Evolutionary conservation across 2,329 filamentous ascomycete species (phyloP).

Genomic region (Amphichorda felina): DNA sequence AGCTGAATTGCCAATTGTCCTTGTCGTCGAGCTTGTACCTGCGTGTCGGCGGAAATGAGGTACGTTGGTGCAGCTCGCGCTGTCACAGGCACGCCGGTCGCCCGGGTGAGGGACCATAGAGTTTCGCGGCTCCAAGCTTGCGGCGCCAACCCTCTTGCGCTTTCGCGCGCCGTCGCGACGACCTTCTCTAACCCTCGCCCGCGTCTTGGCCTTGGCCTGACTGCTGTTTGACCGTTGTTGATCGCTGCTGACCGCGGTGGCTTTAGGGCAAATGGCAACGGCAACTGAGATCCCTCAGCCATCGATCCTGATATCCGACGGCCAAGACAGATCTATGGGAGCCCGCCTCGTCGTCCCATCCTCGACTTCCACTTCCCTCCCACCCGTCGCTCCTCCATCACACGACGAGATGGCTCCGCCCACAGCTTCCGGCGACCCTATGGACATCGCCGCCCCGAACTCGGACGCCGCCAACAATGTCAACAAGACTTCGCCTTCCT

Average conservation of each 20-base stretch:
- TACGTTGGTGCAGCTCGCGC: too few relatives aligned
- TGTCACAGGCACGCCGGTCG: neutral
- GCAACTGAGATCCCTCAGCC: neutral
- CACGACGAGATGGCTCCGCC: neutral
- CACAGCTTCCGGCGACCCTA: conserved; percentile 13
- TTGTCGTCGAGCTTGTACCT: too few relatives aligned
- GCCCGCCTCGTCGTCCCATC: neutral
- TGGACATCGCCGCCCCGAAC: conserved; percentile 46
- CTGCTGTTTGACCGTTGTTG: too few relatives aligned
- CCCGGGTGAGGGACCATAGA: too few relatives aligned
- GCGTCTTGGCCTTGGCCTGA: too few relatives aligned
- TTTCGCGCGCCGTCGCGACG: too few relatives aligned
- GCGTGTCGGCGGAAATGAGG: too few relatives aligned
- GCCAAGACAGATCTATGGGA: neutral
- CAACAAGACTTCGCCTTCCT: conserved; percentile 45
- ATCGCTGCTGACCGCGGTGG: neutral
- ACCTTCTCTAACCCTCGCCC: too few relatives aligned
- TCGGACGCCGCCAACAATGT: conserved; percentile 38
- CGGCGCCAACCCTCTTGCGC: too few relatives aligned
- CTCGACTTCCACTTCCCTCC: neutral
- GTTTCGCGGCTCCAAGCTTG: too few relatives aligned
- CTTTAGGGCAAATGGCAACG: conserved; percentile 1
- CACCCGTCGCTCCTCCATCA: neutral
- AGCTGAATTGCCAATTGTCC: too few relatives aligned
- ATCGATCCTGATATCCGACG: neutral